Evolutionary conservation across 306 rosid genomes (phyloP).

Genomic region (Quillaja saponaria): DNA sequence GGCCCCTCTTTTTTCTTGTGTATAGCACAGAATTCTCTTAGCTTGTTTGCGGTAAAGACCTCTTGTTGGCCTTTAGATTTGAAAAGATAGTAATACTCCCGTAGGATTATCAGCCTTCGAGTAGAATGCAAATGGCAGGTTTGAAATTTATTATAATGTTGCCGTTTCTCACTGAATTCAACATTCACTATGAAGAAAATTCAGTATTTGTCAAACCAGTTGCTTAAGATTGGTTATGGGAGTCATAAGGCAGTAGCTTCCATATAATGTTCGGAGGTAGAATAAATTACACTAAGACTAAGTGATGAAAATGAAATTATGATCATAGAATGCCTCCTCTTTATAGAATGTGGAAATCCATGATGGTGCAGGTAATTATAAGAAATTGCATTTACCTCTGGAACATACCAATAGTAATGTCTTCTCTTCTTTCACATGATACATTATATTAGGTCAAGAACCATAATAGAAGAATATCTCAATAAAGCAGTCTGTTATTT

Average conservation of each 20-base stretch:
- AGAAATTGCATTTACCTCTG: not conserved
- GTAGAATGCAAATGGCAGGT: not conserved
- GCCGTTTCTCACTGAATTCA: not conserved
- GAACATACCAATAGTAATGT: not conserved
- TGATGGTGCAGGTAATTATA: not conserved
- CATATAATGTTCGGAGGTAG: too few relatives aligned
- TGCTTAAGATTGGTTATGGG: not conserved
- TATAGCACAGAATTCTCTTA: too few relatives aligned
- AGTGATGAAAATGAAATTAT: too few relatives aligned
- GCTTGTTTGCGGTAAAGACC: too few relatives aligned
- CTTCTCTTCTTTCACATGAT: not conserved
- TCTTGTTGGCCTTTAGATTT: not conserved
- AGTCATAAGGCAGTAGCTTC: too few relatives aligned
- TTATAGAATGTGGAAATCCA: not conserved
- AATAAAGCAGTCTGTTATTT: not conserved
- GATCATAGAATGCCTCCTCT: not conserved
- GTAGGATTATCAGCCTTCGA: not conserved
- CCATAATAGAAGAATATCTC: not conserved
- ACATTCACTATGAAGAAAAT: not conserved
- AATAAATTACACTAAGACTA: too few relatives aligned
- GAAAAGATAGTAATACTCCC: constrained; percentile 6
- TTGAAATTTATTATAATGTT: too few relatives aligned
- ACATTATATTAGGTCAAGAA: not conserved
- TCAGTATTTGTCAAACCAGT: not conserved
- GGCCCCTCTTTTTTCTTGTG: not conserved